Conservation (phyloP, 257 asterid genomes). For the Petrea volubilis region DNA sequence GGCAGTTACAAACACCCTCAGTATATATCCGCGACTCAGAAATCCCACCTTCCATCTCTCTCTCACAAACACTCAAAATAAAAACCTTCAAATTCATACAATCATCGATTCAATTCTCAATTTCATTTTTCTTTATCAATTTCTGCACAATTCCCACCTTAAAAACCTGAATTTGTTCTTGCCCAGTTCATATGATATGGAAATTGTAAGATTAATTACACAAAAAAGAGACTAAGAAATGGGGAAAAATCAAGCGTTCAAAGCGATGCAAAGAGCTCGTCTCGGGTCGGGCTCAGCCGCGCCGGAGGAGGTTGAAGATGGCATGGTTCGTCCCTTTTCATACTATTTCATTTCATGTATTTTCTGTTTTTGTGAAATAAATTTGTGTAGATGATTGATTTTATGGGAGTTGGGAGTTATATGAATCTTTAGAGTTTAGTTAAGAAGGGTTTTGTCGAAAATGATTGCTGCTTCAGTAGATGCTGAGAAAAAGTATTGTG, state of each 20-base stretch:
- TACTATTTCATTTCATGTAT: conserved; percentile 23
- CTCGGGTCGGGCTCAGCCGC: conserved; percentile 70
- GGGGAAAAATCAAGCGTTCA: conserved; percentile 88
- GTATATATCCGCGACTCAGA: too few species aligned
- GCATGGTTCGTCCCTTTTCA: conserved; percentile 91
- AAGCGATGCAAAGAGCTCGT: conserved; percentile 85
- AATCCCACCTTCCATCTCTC: conserved; percentile 19
- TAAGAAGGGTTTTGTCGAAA: neutral
- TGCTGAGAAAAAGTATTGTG: neutral
- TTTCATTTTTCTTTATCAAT: too few species aligned
- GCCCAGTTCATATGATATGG: neutral
- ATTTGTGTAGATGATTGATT: neutral
- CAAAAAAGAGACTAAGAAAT: conserved; percentile 25
- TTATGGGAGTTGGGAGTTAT: neutral
- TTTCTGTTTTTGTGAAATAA: neutral
- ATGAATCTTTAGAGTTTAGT: neutral
- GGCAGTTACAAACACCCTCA: too few species aligned
- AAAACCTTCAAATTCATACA: conserved; percentile 16
- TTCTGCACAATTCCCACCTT: neutral
- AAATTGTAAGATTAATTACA: neutral
- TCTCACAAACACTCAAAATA: conserved; percentile 23
- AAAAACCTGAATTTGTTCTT: neutral
- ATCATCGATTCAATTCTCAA: neutral
- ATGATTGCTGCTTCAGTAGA: conserved; percentile 14
- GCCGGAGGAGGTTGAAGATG: conserved; percentile 78